Percentiles rank a stretch among this genome's conserved stretches.
These are phyloP conservation scores for Camelina hispida DNA, from an alignment of 345 rosid genomes.

Conservation along the genomic window DNA sequence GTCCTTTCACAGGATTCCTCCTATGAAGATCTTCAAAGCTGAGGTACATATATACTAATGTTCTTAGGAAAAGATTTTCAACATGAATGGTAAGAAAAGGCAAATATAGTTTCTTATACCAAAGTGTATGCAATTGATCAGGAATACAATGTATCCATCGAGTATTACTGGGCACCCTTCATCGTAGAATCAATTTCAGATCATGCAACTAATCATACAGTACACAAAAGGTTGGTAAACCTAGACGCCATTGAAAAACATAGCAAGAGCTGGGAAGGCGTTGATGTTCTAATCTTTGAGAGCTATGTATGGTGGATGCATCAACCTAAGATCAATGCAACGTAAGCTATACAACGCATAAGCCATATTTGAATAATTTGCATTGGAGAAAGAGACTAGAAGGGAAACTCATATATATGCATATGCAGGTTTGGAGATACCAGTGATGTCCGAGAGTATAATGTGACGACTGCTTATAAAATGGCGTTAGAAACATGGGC, in stretches of 20 bases:
- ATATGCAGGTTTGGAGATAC: constrained; percentile 61
- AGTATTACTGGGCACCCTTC: constrained; percentile 98
- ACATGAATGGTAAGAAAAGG: background rate
- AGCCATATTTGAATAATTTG: background rate
- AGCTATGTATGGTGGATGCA: constrained; percentile 99
- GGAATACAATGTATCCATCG: constrained; percentile 81
- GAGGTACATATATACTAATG: constrained; percentile 51
- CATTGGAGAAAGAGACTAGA: background rate
- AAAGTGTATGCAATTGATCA: constrained; percentile 38
- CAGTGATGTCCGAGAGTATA: constrained; percentile 57
- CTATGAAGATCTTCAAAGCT: constrained; percentile 88
- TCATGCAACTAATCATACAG: constrained; percentile 89
- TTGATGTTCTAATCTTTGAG: constrained; percentile 76
- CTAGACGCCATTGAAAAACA: constrained; percentile 85
- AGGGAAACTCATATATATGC: constrained; percentile 14
- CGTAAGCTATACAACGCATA: constrained; percentile 52
- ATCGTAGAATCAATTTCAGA: constrained; percentile 91
- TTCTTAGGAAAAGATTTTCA: constrained; percentile 19
- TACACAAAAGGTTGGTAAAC: constrained; percentile 70
- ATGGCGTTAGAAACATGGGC: constrained; percentile 86
- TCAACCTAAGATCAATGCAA: constrained; percentile 80
- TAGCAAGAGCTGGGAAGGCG: constrained; percentile 78
- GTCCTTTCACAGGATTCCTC: constrained; percentile 73
- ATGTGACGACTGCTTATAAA: constrained; percentile 75
- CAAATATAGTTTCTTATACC: constrained; percentile 8